Conservation (phyloP, 805 yeast genomes). For the Kuraishia ogatae region DNA sequence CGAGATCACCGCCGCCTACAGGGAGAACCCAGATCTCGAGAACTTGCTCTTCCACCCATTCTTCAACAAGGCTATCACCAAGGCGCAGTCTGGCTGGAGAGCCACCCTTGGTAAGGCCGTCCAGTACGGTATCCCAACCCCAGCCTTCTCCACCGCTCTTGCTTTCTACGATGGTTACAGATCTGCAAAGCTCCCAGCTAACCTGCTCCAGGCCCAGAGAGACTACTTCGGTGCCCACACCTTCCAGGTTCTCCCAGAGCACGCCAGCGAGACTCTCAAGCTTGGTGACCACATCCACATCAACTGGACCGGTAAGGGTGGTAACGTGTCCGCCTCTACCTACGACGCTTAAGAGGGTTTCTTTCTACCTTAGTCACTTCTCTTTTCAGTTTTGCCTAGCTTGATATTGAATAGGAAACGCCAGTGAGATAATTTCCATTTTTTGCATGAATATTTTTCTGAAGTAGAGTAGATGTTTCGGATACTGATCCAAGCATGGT, state of each 20-base stretch:
- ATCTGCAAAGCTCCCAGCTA: conserved; percentile 92
- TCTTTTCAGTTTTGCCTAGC: neutral
- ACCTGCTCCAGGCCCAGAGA: conserved; percentile 98
- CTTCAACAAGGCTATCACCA: conserved; percentile 83
- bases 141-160: conserved; percentile 95
- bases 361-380: neutral
- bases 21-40: conserved; percentile 87
- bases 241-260: conserved; percentile 88
- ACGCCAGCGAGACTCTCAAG: conserved; percentile 69
- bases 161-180: conserved; percentile 99
- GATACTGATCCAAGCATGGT: too few species aligned
- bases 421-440: neutral
- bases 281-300: conserved; percentile 80
- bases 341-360: conserved; percentile 63
- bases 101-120: conserved; percentile 70
- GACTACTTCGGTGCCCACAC: conserved; percentile 99
- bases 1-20: conserved; percentile 95
- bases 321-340: conserved; percentile 92
- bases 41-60: conserved; percentile 93
- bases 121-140: conserved; percentile 89
- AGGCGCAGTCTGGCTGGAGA: conserved; percentile 98
- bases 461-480: too few species aligned
- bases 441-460: too few species aligned
- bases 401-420: neutral
- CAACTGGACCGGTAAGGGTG: conserved; percentile 99